Base-by-base conservation (phyloP, 2,329 filamentous ascomycete genomes). In the Colletotrichum viniferum region DNA sequence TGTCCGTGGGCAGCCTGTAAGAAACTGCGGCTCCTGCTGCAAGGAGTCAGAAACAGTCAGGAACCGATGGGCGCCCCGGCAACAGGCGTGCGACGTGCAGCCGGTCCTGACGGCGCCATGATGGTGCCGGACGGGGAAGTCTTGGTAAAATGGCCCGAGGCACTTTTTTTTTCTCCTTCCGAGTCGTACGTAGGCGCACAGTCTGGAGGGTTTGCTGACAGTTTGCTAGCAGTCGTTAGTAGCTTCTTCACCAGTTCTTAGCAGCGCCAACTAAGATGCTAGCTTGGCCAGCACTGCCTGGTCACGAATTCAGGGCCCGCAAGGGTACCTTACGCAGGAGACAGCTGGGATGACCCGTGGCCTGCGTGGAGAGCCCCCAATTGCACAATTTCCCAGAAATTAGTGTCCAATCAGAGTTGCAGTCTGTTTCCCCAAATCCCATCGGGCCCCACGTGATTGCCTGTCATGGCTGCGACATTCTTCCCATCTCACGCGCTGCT, bases 361-460 rank as follows among this genome's bases (percentile, higher is more conserved):
- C 75, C 36, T 67, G 71, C n/a, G 64, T 74, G 61, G 78, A 75
- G 73, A 77, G 73, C 63, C 76, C 71, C 69, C 73, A 67, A 56
- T 67, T 67, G 61, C 55, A 70, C 79, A 79, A 81, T 81, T 81
- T 80, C 79, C 77, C 74, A 64, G 77, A 77, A 77, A 79, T 81
- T 80, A 79, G 76, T 71, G 75, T 62, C 80, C 77, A 78, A 78
- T 78, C 77, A 78, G n/a, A 21, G 16, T 18, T 38, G 71, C 24
- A 30, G 24, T 36, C n/a, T 56, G 66, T 71, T 76, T 74, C 74
- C 71, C 71, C 73, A 76, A 48, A 36, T 69, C 28, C 68, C 14
- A 26, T 18, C 7, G 30, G 26, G 43, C 26, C 32, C 78, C 83
- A 84, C 78, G 82, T 85, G 83, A 85, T 69, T 73, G 74, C 80